Evolutionary conservation across 306 rosid genomes (phyloP), one percentile per base, ranked within the genome.

Genomic region (Cicer bijugum): DNA sequence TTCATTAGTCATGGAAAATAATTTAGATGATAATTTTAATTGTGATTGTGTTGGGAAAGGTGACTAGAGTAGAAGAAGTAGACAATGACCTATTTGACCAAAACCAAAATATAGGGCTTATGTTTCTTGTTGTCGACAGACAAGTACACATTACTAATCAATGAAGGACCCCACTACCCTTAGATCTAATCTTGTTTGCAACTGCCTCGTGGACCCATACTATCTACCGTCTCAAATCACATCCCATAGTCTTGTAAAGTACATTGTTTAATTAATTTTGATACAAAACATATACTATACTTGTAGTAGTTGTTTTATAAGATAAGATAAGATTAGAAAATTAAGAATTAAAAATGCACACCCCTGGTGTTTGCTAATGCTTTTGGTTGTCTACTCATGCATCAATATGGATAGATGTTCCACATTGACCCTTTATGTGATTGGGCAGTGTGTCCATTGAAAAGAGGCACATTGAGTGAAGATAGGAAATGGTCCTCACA

Each of bases 11-110:
- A 28, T 28, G 35, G 35, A 28, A 0, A 28, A 0, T 28, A 28
- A 28, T 28, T 4, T 4, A 28, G 35, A 28, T 28, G 1, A 28
- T 4, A 28, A 28, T 3, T 28, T 28, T 28, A 28, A 28, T 4
- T 33, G 6, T 59, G 20, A 12, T 44, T 53, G 37, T 47, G 33
- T 16, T 67, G 59, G 59, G 40, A 10, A 69, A 69, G 20, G 17
- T 15, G 48, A 10, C 9, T 8, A 12, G 65, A 58, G 17, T 52
- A 52, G 17, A 12, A 35, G 46, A 55, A 17, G 28, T 70, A 61
- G 64, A 40, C 15, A 71, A 62, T 72, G 47, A 74, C 6, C 77
- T 76, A 70, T 78, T 79, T 73, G 80, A 78, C 86, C 78, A n/a
- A 63, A 52, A 9, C 44, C 9, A 40, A 6, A 42, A 6, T 59